These are phyloP conservation scores for Oenanthe sinensis DNA, from an alignment of 129 eudicot genomes.

Conservation along the genomic window DNA sequence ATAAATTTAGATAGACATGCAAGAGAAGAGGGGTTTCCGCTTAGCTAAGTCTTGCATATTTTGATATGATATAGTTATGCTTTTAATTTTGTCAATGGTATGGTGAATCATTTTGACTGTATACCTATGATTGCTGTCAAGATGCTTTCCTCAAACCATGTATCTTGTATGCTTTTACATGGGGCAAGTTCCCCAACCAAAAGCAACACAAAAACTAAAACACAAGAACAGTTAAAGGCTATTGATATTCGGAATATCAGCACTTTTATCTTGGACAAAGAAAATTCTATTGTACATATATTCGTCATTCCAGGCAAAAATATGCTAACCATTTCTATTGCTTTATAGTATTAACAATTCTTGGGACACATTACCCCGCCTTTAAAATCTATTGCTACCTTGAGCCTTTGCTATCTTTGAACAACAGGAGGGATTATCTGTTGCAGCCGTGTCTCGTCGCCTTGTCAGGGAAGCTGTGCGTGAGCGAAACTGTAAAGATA, in stretches of 20 bases:
- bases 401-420: background rate
- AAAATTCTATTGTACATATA: background rate
- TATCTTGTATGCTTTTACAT: too few relatives aligned
- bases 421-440: constrained; percentile 65
- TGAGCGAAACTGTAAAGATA: constrained; percentile 61
- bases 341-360: background rate
- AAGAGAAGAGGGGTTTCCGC: background rate
- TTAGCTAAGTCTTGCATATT: background rate
- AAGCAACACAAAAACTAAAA: background rate
- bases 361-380: background rate
- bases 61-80: background rate
- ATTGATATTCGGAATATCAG: background rate
- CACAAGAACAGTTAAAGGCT: background rate
- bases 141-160: background rate
- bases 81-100: background rate
- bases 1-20: background rate
- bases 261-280: background rate
- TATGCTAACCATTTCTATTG: background rate
- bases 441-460: constrained; percentile 41
- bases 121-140: background rate
- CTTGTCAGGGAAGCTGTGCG: constrained; percentile 65
- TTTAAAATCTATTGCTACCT: background rate
- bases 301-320: background rate
- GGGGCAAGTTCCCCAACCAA: background rate
- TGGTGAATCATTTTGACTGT: background rate